A percentile compares a stretch with the other conserved stretches of the same genome.
These are phyloP conservation scores for Vigna trinervia DNA, from an alignment of 306 rosid species.

Conservation along the genomic window DNA sequence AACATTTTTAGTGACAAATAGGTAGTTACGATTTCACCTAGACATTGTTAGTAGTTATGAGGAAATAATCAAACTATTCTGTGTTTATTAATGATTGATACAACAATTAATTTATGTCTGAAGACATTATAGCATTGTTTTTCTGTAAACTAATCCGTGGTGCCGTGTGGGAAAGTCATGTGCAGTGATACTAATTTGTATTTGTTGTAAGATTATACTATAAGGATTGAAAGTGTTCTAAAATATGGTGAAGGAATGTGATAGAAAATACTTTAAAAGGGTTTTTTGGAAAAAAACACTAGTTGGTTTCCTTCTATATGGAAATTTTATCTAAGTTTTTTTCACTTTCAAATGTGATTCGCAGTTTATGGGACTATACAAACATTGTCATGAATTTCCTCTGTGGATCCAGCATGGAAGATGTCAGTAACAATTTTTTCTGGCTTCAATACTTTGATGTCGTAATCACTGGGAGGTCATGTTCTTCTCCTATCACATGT, in stretches of 20 bases:
- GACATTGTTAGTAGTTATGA: neutral
- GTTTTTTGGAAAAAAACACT: constrained; percentile 1
- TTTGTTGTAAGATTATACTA: constrained; percentile 7
- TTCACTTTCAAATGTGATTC: constrained; percentile 19
- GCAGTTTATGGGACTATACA: constrained; percentile 99
- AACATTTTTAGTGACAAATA: constrained; percentile 94
- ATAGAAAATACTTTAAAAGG: neutral
- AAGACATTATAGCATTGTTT: neutral
- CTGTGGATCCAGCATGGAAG: constrained; percentile 57
- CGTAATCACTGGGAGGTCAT: constrained; percentile 94
- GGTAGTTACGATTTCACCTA: constrained; percentile 58
- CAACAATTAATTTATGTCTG: constrained; percentile 25
- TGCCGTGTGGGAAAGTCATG: neutral
- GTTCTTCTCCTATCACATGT: constrained; percentile 34
- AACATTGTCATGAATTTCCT: constrained; percentile 95
- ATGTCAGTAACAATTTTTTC: constrained; percentile 61
- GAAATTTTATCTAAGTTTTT: constrained; percentile 8
- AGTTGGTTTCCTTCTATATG: constrained; percentile 17
- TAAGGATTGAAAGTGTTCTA: neutral
- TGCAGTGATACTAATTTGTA: neutral
- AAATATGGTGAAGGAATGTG: constrained; percentile 20
- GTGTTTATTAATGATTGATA: constrained; percentile 28
- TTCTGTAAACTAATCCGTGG: neutral
- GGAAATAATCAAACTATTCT: constrained; percentile 11
- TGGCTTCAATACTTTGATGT: constrained; percentile 96